A percentile compares a stretch with the other conserved stretches of the same genome.
phyloP scores from a whole-genome alignment of 805 yeast species.

The Yamadazyma akitaensis region DNA sequence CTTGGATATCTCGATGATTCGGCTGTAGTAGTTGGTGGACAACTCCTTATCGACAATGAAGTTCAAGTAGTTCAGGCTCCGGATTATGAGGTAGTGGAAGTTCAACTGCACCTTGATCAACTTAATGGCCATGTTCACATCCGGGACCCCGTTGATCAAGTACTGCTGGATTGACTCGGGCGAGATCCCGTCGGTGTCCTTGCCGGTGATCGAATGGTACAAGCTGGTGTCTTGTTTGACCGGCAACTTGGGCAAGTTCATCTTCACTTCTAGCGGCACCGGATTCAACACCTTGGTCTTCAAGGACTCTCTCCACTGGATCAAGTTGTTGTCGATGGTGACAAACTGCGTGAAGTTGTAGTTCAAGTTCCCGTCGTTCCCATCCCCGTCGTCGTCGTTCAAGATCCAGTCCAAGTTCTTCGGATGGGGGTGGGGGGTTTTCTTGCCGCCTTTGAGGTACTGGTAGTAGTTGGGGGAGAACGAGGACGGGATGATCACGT shows the following conservation, averaged over 20 bases:
- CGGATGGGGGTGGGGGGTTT: slow-evolving; percentile 16
- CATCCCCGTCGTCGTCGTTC: slow-evolving; percentile 47
- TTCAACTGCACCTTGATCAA: slow-evolving; percentile 43
- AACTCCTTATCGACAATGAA: slow-evolving; percentile 42
- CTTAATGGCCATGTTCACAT: slow-evolving; percentile 34
- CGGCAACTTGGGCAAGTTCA: slow-evolving; percentile 28
- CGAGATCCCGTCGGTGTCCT: slow-evolving; percentile 18
- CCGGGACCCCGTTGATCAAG: slow-evolving; percentile 33
- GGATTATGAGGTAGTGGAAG: slow-evolving; percentile 40
- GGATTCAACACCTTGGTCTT: slow-evolving; percentile 26
- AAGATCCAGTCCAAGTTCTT: slow-evolving; percentile 39
- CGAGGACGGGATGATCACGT: slow-evolving; percentile 44
- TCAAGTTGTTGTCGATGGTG: slow-evolving; percentile 39
- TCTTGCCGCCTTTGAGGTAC: slow-evolving; percentile 31
- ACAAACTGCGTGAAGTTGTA: slow-evolving; percentile 43
- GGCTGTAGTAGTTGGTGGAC: slow-evolving; percentile 29
- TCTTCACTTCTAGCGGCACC: slow-evolving; percentile 23
- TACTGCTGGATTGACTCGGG: slow-evolving; percentile 23
- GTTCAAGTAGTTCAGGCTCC: slow-evolving; percentile 42
- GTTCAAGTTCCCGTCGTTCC: slow-evolving; percentile 45
- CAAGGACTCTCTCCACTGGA: slow-evolving; percentile 39
- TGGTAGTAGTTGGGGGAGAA: slow-evolving; percentile 46
- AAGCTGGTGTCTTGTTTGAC: slow-evolving; percentile 18
- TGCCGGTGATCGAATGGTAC: slow-evolving; percentile 27
- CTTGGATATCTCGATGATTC: slow-evolving; percentile 34